Percentiles rank a stretch among this genome's conserved stretches.
These are phyloP conservation scores for Aspergillus brunneoviolaceus DNA, from an alignment of 2,329 filamentous ascomycete genomes.

Conservation along the genomic window DNA sequence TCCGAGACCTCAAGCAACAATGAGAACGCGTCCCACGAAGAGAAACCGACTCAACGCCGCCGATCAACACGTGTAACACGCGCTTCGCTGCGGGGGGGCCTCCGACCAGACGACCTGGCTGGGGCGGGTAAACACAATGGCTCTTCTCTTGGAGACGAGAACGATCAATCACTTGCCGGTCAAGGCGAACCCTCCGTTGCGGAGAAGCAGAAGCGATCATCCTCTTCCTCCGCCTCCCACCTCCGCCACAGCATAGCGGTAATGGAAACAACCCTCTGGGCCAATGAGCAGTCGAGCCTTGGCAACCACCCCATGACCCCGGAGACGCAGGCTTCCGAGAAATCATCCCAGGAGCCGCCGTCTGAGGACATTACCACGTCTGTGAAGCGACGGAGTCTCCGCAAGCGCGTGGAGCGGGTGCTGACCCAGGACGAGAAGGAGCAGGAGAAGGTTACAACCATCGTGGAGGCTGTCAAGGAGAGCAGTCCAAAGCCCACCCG, in stretches of 20 bases:
- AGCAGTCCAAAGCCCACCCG: conserved; percentile 32
- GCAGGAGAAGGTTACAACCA: conserved; percentile 23
- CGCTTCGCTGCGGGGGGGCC: conserved; percentile 36
- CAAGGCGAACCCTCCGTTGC: conserved; percentile 42
- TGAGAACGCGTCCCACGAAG: conserved; percentile 36
- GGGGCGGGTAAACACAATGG: conserved; percentile 24
- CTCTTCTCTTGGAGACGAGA: conserved; percentile 24
- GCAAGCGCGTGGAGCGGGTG: conserved; percentile 32
- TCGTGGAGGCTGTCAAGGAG: conserved; percentile 17
- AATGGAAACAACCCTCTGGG: conserved; percentile 37
- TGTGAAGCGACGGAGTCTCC: conserved; percentile 32
- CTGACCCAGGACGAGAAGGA: conserved; percentile 27
- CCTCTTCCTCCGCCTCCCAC: conserved; percentile 28
- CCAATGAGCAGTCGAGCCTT: conserved; percentile 22
- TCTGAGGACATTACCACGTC: conserved; percentile 24
- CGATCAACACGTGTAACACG: conserved; percentile 43
- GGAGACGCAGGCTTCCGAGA: conserved; percentile 35
- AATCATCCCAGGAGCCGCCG: conserved; percentile 32
- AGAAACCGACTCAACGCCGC: conserved; percentile 32
- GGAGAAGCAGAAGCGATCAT: conserved; percentile 32
- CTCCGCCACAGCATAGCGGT: conserved; percentile 43
- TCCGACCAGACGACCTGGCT: conserved; percentile 27
- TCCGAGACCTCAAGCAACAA: conserved; percentile 46
- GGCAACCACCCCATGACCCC: conserved; percentile 31
- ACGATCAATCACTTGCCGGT: conserved; percentile 28